These are phyloP conservation scores for Lachnellula arida DNA, from an alignment of 2,329 filamentous ascomycete species.

Conservation along the genomic window DNA sequence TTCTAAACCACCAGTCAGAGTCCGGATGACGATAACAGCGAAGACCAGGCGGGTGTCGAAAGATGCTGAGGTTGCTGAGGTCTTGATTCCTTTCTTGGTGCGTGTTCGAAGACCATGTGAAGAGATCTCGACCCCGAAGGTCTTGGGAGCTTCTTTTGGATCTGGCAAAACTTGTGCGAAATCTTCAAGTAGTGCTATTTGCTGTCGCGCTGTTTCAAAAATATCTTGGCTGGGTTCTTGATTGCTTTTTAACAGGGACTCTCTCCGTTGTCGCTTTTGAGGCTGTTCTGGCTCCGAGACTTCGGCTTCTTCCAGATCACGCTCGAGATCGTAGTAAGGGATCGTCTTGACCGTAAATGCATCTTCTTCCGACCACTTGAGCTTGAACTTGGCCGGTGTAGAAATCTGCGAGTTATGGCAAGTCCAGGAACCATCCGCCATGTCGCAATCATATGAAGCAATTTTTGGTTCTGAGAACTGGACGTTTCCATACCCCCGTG, in stretches of 20 bases:
- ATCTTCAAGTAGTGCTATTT: constrained; percentile 21
- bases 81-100: constrained; percentile 26
- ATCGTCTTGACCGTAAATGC: constrained; percentile 40
- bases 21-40: constrained; percentile 53
- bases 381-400: constrained; percentile 1
- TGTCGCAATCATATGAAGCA: constrained; percentile 1
- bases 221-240: neutral
- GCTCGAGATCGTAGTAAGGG: constrained; percentile 38
- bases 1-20: constrained; percentile 56
- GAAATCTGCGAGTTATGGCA: neutral
- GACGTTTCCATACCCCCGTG: neutral
- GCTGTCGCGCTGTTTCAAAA: constrained; percentile 18
- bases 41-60: constrained; percentile 48
- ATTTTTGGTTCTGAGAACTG: constrained; percentile 2
- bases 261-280: neutral
- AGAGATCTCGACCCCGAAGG: constrained; percentile 20
- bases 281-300: neutral
- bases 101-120: constrained; percentile 8
- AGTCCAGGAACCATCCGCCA: constrained; percentile 16
- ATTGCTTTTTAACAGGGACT: neutral
- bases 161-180: constrained; percentile 23
- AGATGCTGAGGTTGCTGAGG: constrained; percentile 33
- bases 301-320: constrained; percentile 23
- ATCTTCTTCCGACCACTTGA: constrained; percentile 30
- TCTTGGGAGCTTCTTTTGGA: constrained; percentile 11